Conservation (phyloP, 208 protist species). For the Crithidia expoeki region DNA sequence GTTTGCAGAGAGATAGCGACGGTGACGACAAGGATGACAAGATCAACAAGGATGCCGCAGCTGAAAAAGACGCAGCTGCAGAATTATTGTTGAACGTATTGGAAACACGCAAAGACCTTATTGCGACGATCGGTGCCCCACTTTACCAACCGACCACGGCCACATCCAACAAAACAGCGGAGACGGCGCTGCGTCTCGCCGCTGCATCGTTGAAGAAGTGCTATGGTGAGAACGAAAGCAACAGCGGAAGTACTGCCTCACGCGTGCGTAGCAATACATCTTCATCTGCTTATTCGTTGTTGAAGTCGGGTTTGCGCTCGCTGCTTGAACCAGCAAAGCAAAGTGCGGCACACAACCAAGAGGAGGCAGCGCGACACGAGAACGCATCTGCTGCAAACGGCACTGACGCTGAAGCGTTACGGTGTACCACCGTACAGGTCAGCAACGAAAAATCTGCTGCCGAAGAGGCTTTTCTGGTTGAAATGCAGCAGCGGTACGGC, state of each 20-base stretch:
- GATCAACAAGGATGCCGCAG: not conserved
- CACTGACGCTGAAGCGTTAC: not conserved
- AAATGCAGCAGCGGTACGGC: constrained; percentile 17
- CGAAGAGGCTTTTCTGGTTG: constrained; percentile 32
- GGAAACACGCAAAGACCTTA: not conserved
- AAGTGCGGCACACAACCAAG: not conserved
- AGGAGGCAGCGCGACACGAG: not conserved
- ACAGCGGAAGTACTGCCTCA: not conserved
- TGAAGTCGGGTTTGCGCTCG: not conserved
- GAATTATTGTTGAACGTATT: not conserved
- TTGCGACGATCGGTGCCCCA: constrained; percentile 20
- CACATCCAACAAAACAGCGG: constrained; percentile 2
- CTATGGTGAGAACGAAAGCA: not conserved
- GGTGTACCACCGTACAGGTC: not conserved
- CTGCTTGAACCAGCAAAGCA: not conserved
- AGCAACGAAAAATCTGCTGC: not conserved
- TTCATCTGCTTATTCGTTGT: not conserved
- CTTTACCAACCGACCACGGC: constrained; percentile 2
- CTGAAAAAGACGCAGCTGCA: not conserved
- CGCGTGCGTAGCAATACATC: not conserved
- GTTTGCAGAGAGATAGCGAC: not conserved
- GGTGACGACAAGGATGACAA: not conserved
- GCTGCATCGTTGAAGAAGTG: not conserved
- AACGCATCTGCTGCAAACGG: not conserved
- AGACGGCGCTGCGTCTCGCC: constrained; percentile 13